Evolutionary conservation across 495 filamentous ascomycete species (phyloP).

Genomic region (Aspergillus sclerotioniger): DNA sequence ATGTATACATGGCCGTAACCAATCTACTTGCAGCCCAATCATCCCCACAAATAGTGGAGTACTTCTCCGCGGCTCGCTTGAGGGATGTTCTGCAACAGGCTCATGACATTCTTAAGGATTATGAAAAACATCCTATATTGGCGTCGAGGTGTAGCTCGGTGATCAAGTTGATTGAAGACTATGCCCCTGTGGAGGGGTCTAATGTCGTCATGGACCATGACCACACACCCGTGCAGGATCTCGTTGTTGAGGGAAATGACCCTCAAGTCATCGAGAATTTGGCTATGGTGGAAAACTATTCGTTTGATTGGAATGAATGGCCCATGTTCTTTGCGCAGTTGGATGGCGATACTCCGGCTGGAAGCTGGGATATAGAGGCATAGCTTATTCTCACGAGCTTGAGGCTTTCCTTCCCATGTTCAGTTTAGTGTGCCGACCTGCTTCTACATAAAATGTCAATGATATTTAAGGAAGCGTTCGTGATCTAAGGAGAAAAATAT

Average conservation of each 20-base stretch:
- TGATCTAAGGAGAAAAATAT: no score
- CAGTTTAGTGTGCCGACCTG: no score
- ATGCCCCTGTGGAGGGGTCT: background rate
- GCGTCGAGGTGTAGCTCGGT: background rate
- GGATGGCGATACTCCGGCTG: background rate
- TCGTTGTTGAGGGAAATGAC: background rate
- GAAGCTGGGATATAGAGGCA: background rate
- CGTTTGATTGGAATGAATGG: constrained; percentile 19
- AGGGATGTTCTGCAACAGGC: background rate
- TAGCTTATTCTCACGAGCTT: no score
- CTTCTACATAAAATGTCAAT: no score
- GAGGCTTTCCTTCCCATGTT: no score
- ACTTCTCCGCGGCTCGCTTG: constrained; percentile 12
- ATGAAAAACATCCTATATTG: background rate
- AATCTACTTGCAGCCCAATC: constrained; percentile 17
- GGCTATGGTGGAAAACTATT: constrained; percentile 6
- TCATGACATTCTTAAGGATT: background rate
- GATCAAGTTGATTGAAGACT: background rate
- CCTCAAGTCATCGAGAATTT: background rate
- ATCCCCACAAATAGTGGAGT: constrained; percentile 12
- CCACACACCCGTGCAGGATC: background rate
- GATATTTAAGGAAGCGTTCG: no score
- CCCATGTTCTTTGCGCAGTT: constrained; percentile 17
- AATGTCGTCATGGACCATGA: background rate
- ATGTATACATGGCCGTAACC: constrained; percentile 20